Percentiles rank a stretch among this genome's conserved stretches.
phyloP scores from a whole-genome alignment of 768 basidiomycete genomes.

The Exsudoporus frostii region DNA sequence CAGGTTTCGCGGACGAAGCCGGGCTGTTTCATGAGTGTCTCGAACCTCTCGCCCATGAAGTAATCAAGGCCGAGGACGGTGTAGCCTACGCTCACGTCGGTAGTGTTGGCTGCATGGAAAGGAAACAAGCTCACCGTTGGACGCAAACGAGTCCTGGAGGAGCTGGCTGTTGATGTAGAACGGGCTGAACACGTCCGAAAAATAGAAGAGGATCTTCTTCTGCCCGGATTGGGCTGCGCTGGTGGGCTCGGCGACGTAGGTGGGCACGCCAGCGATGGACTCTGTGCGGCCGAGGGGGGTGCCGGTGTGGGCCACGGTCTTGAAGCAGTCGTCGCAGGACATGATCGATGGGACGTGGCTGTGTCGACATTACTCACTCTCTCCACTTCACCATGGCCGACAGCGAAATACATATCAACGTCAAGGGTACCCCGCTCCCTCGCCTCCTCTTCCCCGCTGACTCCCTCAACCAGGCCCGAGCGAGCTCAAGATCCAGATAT shows the following conservation, averaged over 20 bases:
- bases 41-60: slow-evolving; percentile 57
- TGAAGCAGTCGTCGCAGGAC: slow-evolving; percentile 52
- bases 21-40: slow-evolving; percentile 37
- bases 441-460: neutral
- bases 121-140: slow-evolving; percentile 40
- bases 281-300: slow-evolving; percentile 39
- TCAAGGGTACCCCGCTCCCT: slow-evolving; percentile 53
- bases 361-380: slow-evolving; percentile 2
- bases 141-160: slow-evolving; percentile 62
- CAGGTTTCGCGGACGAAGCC: slow-evolving; percentile 41
- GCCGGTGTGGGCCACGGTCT: slow-evolving; percentile 50
- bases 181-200: slow-evolving; percentile 58
- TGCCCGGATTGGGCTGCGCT: slow-evolving; percentile 10
- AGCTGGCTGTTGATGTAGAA: slow-evolving; percentile 57
- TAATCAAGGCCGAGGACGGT: slow-evolving; percentile 59
- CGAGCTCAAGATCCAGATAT: slow-evolving; percentile 89
- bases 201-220: slow-evolving; percentile 52
- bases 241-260: slow-evolving; percentile 53
- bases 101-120: too few species aligned
- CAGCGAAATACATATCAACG: slow-evolving; percentile 60
- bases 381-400: slow-evolving; percentile 47
- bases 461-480: slow-evolving; percentile 57
- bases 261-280: slow-evolving; percentile 38
- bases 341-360: slow-evolving; percentile 24
- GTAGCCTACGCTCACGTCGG: slow-evolving; percentile 40